These are phyloP conservation scores for Trypanosoma vivax DNA, from an alignment of 208 protist genomes.

Conservation along the genomic window DNA sequence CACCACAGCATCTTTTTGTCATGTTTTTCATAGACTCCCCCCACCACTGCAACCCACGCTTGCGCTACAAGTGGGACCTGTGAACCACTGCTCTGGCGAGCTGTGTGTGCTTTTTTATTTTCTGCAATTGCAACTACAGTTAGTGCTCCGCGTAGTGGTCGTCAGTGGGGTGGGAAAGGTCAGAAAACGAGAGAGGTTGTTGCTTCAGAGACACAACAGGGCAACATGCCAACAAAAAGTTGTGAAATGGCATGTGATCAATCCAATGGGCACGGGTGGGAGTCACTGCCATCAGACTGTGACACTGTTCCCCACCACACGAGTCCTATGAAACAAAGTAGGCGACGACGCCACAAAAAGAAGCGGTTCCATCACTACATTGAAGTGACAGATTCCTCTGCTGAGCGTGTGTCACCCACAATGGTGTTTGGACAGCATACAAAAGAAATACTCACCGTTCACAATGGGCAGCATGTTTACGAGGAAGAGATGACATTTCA, in stretches of 20 bases:
- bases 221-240: neutral
- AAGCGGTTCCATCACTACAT: constrained; percentile 43
- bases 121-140: no score
- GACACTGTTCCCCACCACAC: neutral
- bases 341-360: constrained; percentile 72
- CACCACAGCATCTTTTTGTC: no score
- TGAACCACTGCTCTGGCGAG: no score
- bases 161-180: no score
- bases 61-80: no score
- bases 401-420: constrained; percentile 26
- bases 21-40: no score
- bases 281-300: neutral
- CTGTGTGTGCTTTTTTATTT: no score
- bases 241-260: constrained; percentile 1
- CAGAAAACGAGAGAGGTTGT: no score
- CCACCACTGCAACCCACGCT: no score
- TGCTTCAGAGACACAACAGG: neutral
- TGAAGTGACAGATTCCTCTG: constrained; percentile 58
- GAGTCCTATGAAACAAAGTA: constrained; percentile 65
- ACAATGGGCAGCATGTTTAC: constrained; percentile 57
- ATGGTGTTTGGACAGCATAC: constrained; percentile 46
- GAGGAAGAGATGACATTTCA: constrained; percentile 72
- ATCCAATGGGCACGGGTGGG: neutral
- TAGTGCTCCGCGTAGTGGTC: no score
- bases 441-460: constrained; percentile 60